Conservation (phyloP, 2,329 filamentous ascomycete species). For the Lomentospora prolificans region DNA sequence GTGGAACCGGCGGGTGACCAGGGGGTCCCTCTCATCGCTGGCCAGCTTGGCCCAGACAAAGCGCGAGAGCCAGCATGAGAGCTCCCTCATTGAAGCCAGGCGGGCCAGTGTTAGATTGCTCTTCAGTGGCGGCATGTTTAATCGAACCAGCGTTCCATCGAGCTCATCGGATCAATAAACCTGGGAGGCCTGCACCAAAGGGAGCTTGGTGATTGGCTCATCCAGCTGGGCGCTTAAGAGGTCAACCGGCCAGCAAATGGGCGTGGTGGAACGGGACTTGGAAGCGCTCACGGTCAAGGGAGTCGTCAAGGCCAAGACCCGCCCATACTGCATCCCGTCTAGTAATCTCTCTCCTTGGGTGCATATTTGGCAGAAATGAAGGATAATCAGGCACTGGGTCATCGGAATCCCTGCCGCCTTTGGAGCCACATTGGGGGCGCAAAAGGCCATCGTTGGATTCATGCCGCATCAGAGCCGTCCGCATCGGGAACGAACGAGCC, state of each 20-base stretch:
- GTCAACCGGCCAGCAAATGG: constrained; percentile 5
- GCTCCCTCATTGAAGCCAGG: neutral
- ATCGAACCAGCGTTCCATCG: neutral
- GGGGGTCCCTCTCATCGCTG: neutral
- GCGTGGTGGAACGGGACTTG: neutral
- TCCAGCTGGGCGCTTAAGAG: constrained; percentile 5
- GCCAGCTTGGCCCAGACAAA: neutral
- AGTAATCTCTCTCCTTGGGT: neutral
- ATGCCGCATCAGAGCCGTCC: too few species aligned
- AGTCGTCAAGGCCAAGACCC: constrained; percentile 3
- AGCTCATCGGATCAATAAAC: neutral
- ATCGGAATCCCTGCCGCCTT: too few species aligned
- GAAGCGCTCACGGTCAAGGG: constrained; percentile 1
- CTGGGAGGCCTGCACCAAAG: neutral
- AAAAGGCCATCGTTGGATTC: too few species aligned
- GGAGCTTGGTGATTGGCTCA: constrained; percentile 8
- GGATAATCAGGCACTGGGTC: neutral
- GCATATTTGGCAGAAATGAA: neutral
- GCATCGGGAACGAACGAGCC: too few species aligned
- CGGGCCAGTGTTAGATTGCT: neutral
- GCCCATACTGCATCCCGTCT: neutral
- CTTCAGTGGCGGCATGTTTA: neutral
- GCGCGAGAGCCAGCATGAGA: neutral
- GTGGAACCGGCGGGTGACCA: constrained; percentile 3
- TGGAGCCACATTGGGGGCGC: neutral